Base-by-base conservation (phyloP, 176 grass and related monocot species). In the Eragrostis curvula region DNA sequence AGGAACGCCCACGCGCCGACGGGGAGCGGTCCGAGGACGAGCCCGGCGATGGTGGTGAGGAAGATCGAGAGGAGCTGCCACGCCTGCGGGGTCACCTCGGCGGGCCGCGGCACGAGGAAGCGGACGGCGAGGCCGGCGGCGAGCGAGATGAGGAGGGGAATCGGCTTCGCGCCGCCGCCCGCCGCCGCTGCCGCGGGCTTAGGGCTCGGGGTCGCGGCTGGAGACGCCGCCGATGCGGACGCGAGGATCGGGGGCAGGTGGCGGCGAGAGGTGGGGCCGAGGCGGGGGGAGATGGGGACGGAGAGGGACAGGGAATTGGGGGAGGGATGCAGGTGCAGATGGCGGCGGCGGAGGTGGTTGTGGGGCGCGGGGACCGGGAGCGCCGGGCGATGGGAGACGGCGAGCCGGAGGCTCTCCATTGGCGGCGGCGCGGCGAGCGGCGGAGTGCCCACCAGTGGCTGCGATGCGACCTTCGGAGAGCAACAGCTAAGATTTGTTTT, bases 61-160 rank as follows among this genome's bases (percentile, higher is more conserved):
- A 96, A 96, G 61, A 96, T 96, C 44, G 94, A 87, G n/a, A 96
- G 94, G 27, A 96, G 91, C 82, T 96, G 94, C 94, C 94, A 96
- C 23, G 91, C 94, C 78, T 97, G 86, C 2, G 78, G 84, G 7
- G 91, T 87, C 47, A 97, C 88, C 81, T 89, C 84, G 60, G 32
- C 6, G 10, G 94, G 94, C 28, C 44, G 76, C 15, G 94, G 94
- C 47, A 90, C 78, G 44, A 97, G 84, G 88, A 93, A 93, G 40
- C 70, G 74, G 69, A 91, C 70, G 28, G 84, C 88, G 32, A 97
- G 88, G 23, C 94, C 94, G 56, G 87, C 83, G 12, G 81, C 88
- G 18, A 97, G 21, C 18, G 94, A 97, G 81, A 80, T 29, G 45
- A 81, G 29, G 17, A 97, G 69, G 24, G 90, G 88, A 1, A 93